A percentile compares a stretch with the other conserved stretches of the same genome.
phyloP scores from a whole-genome alignment of 139 green algal species.

The Asterochloris sp. region DNA sequence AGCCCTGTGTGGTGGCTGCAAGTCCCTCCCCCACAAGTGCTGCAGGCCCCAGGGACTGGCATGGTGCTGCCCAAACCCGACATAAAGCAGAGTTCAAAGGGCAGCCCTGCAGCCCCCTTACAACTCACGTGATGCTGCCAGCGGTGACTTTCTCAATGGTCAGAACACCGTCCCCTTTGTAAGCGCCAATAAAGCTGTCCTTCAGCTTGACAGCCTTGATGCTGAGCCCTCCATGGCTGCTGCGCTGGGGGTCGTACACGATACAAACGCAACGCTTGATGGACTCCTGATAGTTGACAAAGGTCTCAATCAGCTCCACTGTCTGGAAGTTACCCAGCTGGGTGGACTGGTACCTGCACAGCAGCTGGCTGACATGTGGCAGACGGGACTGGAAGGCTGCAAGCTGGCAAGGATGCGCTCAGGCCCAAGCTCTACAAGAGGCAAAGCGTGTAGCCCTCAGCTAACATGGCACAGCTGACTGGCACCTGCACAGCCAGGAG shows the following conservation, averaged over 20 bases:
- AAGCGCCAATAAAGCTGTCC: slow-evolving; percentile 88
- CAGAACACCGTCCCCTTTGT: slow-evolving; percentile 39
- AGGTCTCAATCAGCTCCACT: slow-evolving; percentile 96
- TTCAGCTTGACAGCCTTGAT: slow-evolving; percentile 86
- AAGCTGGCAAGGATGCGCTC: no score
- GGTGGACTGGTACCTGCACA: slow-evolving; percentile 82
- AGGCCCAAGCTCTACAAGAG: background rate
- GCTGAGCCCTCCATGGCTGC: slow-evolving; percentile 31
- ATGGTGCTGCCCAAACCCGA: no score
- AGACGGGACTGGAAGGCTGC: background rate
- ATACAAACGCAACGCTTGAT: slow-evolving; percentile 96
- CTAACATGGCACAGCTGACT: no score
- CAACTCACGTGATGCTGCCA: slow-evolving; percentile 1
- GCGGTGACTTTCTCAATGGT: slow-evolving; percentile 65
- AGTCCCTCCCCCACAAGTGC: no score
- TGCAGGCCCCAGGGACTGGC: no score
- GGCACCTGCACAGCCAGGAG: slow-evolving; percentile 60
- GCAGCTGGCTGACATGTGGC: no score
- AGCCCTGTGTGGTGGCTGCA: no score
- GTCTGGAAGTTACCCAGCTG: slow-evolving; percentile 81
- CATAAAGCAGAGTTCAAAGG: no score
- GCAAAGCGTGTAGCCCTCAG: background rate
- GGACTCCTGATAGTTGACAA: slow-evolving; percentile 95
- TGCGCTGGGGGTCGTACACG: slow-evolving; percentile 78
- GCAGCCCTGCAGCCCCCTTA: no score